phyloP scores from a whole-genome alignment of 192 early-diverging fungal species.

The Glomus cerebriforme region DNA sequence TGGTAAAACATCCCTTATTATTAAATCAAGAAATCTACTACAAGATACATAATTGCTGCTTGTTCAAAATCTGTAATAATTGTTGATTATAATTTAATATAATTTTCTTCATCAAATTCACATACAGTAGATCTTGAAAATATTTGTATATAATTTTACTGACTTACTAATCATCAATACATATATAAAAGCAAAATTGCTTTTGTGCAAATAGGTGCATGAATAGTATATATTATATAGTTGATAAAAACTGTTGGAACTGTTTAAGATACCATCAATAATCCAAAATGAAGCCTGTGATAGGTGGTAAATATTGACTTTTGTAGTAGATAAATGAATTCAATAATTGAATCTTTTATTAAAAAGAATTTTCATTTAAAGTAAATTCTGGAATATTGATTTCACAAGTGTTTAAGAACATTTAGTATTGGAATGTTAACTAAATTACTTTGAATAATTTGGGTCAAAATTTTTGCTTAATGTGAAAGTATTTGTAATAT shows the following conservation, averaged over 20 bases:
- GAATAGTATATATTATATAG: conserved; percentile 11
- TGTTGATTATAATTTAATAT: neutral
- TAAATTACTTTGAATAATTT: no score
- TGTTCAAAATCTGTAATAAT: conserved; percentile 19
- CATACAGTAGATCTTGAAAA: conserved; percentile 3
- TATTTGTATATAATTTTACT: neutral
- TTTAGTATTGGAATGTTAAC: no score
- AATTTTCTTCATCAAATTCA: neutral
- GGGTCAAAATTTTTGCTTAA: no score
- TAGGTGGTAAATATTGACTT: neutral
- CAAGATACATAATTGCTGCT: neutral
- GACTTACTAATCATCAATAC: neutral
- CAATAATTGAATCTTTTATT: neutral
- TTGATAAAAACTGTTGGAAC: neutral
- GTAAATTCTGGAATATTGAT: neutral
- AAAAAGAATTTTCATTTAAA: neutral
- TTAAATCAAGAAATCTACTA: neutral
- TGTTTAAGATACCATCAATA: conserved; percentile 16
- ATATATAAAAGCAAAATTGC: neutral
- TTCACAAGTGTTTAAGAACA: neutral
- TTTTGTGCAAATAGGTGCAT: neutral
- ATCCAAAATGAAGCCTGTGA: neutral
- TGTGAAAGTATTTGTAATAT: no score
- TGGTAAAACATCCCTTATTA: conserved; percentile 13
- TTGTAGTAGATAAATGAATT: conserved; percentile 17